Conservation (phyloP, 108 stramenopile genomes). For the Nannochloropsis salina region DNA sequence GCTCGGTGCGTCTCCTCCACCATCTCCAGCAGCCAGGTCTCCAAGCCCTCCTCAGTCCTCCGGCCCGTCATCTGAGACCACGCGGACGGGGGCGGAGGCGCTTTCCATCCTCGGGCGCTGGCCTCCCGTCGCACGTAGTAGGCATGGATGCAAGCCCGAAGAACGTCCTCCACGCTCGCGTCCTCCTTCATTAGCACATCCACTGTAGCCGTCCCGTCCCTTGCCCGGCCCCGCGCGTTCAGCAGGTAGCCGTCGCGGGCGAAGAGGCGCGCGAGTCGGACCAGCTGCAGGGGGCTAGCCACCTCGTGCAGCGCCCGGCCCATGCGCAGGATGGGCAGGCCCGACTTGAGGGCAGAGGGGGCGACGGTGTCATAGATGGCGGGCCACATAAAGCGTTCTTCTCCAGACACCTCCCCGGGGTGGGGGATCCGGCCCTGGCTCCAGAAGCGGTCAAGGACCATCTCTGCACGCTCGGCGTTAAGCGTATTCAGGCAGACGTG, state of each 20-base stretch:
- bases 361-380: conserved; percentile 13
- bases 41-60: neutral
- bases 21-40: neutral
- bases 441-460: neutral
- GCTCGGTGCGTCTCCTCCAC: neutral
- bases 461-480: conserved; percentile 47
- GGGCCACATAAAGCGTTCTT: neutral
- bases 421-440: neutral
- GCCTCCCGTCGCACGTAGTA: conserved; percentile 4
- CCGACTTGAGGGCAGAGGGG: neutral
- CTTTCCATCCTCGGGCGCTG: neutral
- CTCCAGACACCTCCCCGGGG: neutral
- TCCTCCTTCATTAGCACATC: conserved; percentile 23
- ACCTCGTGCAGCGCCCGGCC: neutral
- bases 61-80: neutral
- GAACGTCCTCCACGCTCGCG: neutral
- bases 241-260: neutral
- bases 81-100: neutral
- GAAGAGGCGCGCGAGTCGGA: neutral
- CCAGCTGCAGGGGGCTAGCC: neutral
- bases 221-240: neutral
- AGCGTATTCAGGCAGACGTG: conserved; percentile 66
- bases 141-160: neutral
- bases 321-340: neutral
- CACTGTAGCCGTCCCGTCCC: neutral